Evolutionary conservation across 129 eudicot species (phyloP).

Genomic region (Helianthus annuus): DNA sequence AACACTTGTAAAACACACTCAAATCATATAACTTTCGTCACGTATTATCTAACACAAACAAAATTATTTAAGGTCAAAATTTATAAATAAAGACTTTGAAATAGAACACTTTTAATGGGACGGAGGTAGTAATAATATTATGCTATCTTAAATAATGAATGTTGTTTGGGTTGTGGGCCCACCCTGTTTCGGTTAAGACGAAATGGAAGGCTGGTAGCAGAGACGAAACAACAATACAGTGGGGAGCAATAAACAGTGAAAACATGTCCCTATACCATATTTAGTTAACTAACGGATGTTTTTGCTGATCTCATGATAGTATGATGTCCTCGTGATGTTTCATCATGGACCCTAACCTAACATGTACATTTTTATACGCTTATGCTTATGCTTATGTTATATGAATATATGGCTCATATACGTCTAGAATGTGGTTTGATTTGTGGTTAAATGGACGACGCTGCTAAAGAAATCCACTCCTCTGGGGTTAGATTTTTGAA

Average conservation of each 20-base stretch:
- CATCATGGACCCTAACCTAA: conserved; percentile 6
- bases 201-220: background rate
- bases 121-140: no score
- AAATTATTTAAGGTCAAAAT: no score
- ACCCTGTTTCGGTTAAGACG: background rate
- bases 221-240: conserved; percentile 13
- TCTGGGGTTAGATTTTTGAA: no score
- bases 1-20: no score
- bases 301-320: conserved; percentile 17
- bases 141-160: background rate
- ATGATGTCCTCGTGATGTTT: background rate
- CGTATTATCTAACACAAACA: no score
- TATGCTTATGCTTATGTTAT: background rate
- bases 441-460: no score
- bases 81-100: no score
- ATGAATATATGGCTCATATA: no score
- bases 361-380: background rate
- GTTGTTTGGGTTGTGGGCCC: conserved; percentile 6
- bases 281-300: background rate
- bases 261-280: conserved; percentile 11
- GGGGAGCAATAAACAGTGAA: background rate
- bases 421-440: no score
- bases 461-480: no score
- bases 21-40: no score
- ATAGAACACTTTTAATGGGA: no score